Conservation (phyloP, 75 land plant genomes). For the Larix kaempferi region DNA sequence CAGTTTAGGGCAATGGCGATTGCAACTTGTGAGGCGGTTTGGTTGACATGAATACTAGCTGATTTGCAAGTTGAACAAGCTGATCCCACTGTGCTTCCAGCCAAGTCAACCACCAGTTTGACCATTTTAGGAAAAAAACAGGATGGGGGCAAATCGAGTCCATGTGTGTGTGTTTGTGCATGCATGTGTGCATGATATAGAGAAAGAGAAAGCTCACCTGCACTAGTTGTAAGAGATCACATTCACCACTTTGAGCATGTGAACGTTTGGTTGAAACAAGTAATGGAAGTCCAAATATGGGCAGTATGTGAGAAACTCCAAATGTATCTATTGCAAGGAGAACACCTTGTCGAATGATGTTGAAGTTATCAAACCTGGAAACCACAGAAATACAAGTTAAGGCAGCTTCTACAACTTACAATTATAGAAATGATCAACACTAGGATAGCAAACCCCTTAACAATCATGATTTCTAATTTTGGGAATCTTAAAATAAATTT, state of each 20-base stretch:
- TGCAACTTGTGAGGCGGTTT: too few relatives aligned
- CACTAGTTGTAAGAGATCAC: slow-evolving; percentile 15
- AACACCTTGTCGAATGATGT: slow-evolving; percentile 78
- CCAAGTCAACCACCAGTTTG: too few relatives aligned
- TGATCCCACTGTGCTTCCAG: too few relatives aligned
- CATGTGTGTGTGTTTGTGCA: background rate
- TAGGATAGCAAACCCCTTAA: background rate
- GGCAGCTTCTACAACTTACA: background rate
- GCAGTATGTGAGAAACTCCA: slow-evolving; percentile 84
- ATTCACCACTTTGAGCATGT: background rate
- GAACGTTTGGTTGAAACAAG: slow-evolving; percentile 33
- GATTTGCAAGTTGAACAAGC: too few relatives aligned
- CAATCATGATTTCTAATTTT: background rate
- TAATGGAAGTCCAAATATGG: slow-evolving; percentile 74
- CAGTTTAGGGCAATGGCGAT: too few relatives aligned
- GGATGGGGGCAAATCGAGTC: too few relatives aligned
- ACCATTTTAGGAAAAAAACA: too few relatives aligned
- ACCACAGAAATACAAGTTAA: background rate
- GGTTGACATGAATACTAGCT: too few relatives aligned
- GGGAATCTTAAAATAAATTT: background rate
- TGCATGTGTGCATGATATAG: background rate
- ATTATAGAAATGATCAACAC: background rate
- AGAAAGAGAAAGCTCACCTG: slow-evolving; percentile 22
- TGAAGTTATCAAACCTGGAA: slow-evolving; percentile 89
- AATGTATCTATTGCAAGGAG: slow-evolving; percentile 90